Conservation (phyloP, 2,329 filamentous ascomycete genomes). For the Phialophora macrospora region DNA sequence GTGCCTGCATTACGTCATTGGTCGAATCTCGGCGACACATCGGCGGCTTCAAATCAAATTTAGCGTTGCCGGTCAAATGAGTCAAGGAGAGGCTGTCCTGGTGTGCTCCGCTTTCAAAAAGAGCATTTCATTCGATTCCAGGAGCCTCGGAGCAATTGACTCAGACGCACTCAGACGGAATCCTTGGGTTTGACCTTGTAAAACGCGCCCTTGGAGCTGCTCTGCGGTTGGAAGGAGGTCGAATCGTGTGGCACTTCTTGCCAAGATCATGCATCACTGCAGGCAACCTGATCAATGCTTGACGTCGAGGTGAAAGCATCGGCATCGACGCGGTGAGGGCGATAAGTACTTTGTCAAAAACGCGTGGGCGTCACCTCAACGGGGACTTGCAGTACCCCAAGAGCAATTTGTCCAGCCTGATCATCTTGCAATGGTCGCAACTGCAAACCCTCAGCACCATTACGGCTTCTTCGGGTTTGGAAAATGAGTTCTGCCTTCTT, state of each 20-base stretch:
- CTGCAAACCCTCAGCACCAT: neutral
- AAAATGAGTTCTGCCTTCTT: conserved; percentile 36
- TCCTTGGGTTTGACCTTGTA: neutral
- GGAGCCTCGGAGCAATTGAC: neutral
- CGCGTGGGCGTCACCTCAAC: neutral
- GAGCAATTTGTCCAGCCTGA: neutral
- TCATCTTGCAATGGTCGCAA: neutral
- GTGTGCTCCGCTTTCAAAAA: neutral
- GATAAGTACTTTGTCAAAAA: neutral
- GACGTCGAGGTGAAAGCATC: conserved; percentile 1
- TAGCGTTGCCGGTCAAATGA: neutral
- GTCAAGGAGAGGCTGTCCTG: neutral
- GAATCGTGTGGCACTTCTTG: conserved; percentile 26
- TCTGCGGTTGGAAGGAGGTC: conserved; percentile 14
- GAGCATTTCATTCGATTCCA: neutral
- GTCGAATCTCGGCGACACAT: neutral
- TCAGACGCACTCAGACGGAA: neutral
- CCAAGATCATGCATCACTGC: conserved; percentile 24
- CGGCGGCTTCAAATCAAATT: neutral
- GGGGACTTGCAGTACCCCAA: neutral
- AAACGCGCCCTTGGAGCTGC: conserved; percentile 20
- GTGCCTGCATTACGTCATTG: neutral
- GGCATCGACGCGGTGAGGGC: neutral
- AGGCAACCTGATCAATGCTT: conserved; percentile 14
- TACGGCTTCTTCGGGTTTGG: neutral